These are phyloP conservation scores for Mycena sp. DNA, from an alignment of 1,284 basidiomycete genomes.

Conservation along the genomic window DNA sequence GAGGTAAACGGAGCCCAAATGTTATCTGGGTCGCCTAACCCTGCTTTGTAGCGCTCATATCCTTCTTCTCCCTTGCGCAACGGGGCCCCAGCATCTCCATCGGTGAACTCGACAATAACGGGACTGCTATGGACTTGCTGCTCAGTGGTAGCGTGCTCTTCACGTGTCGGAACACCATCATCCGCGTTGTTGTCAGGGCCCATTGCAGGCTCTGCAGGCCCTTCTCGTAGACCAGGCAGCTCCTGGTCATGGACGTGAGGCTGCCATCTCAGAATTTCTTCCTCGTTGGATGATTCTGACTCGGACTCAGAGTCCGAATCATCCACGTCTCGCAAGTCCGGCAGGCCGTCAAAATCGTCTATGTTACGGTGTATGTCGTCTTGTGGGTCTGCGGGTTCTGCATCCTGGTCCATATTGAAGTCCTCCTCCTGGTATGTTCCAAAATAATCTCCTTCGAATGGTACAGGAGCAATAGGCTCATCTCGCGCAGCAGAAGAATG, in stretches of 20 bases:
- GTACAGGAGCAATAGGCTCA: too few species aligned
- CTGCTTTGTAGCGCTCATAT: constrained; percentile 4
- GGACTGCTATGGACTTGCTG: constrained; percentile 7
- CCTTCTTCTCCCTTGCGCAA: neutral
- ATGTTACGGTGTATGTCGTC: too few species aligned
- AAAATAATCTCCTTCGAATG: too few species aligned
- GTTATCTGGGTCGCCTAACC: neutral
- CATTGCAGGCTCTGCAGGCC: too few species aligned
- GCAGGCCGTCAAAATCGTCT: too few species aligned
- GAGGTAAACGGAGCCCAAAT: too few species aligned
- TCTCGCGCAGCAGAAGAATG: too few species aligned
- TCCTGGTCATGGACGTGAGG: neutral
- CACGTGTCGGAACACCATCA: neutral
- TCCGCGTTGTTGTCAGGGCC: neutral
- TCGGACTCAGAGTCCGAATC: neutral
- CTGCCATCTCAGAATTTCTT: neutral
- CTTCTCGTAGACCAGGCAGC: neutral
- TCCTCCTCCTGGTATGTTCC: too few species aligned
- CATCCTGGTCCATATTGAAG: too few species aligned
- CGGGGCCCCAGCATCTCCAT: too few species aligned
- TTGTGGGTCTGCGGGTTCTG: too few species aligned
- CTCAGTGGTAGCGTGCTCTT: neutral
- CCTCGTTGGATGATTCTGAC: neutral
- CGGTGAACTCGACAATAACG: constrained; percentile 7
- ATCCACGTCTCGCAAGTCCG: neutral